These are phyloP conservation scores for Thymus mandschuricus DNA, from an alignment of 257 asterid genomes.

Conservation along the genomic window DNA sequence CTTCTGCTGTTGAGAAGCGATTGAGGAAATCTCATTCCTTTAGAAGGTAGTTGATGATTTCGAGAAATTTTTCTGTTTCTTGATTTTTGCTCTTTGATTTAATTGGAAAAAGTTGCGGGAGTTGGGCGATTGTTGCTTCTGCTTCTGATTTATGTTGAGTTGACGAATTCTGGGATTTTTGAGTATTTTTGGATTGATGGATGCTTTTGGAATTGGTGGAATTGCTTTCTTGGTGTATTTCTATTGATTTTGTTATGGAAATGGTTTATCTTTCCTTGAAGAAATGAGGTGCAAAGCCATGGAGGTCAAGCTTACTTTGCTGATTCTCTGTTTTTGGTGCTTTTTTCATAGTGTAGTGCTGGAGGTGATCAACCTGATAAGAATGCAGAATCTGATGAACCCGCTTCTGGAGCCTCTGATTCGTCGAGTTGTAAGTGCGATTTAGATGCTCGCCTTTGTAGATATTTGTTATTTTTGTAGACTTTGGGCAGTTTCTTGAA, in stretches of 20 bases:
- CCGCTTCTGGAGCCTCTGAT: constrained; percentile 89
- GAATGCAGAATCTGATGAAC: constrained; percentile 68
- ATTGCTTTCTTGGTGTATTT: background rate
- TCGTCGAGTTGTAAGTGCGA: constrained; percentile 80
- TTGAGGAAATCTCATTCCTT: constrained; percentile 57
- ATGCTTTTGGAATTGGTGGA: background rate
- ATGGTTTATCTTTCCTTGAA: too few species aligned
- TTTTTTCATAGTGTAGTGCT: constrained; percentile 61
- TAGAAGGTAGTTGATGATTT: constrained; percentile 46
- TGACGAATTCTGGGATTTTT: background rate
- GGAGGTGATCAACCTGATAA: constrained; percentile 70
- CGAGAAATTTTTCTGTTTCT: background rate
- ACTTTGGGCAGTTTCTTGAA: background rate
- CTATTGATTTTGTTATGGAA: background rate
- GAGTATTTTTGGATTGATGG: background rate
- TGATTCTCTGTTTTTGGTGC: constrained; percentile 26
- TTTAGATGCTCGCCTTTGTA: background rate
- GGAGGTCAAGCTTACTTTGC: background rate
- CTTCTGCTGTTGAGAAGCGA: constrained; percentile 57
- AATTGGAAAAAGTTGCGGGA: background rate
- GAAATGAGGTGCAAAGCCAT: background rate
- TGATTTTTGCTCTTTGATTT: constrained; percentile 2
- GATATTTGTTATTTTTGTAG: background rate
- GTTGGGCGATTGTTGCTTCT: background rate
- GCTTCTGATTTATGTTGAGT: background rate